phyloP scores from a whole-genome alignment of 78 protist genomes.

The Acrasis kona region DNA sequence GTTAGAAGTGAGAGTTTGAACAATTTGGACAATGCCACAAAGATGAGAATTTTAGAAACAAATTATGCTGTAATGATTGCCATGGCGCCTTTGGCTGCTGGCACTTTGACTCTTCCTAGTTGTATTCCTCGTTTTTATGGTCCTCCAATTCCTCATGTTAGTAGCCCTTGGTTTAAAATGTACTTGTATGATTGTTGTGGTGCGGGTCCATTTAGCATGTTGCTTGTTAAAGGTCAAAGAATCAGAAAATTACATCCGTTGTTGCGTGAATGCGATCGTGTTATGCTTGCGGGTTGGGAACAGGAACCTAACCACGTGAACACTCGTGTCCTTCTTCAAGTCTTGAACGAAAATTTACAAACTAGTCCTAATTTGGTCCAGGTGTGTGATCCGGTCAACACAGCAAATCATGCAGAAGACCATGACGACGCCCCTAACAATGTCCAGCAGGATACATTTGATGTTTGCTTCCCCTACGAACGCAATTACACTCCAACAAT shows the following conservation, averaged over 20 bases:
- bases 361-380: not conserved
- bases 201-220: slow-evolving; percentile 52
- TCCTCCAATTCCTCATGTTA: slow-evolving; percentile 39
- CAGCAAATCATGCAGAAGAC: no score
- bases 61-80: slow-evolving; percentile 65
- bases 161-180: slow-evolving; percentile 63
- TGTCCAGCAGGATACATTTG: not conserved
- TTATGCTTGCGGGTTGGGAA: not conserved
- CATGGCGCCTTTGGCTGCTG: slow-evolving; percentile 68
- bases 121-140: slow-evolving; percentile 42
- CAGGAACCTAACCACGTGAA: not conserved
- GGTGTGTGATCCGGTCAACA: no score
- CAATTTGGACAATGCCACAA: slow-evolving; percentile 10
- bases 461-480: not conserved
- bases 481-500: no score
- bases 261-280: not conserved
- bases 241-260: slow-evolving; percentile 35
- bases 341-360: not conserved
- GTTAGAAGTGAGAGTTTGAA: slow-evolving; percentile 10
- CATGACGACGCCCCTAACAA: no score
- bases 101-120: not conserved
- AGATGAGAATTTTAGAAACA: slow-evolving; percentile 28
- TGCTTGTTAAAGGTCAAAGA: slow-evolving; percentile 49
- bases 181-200: slow-evolving; percentile 38
- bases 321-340: not conserved